Percentiles rank a stretch among this genome's conserved stretches.
phyloP scores from a whole-genome alignment of 1,284 basidiomycete genomes.

The Tilletia caries region DNA sequence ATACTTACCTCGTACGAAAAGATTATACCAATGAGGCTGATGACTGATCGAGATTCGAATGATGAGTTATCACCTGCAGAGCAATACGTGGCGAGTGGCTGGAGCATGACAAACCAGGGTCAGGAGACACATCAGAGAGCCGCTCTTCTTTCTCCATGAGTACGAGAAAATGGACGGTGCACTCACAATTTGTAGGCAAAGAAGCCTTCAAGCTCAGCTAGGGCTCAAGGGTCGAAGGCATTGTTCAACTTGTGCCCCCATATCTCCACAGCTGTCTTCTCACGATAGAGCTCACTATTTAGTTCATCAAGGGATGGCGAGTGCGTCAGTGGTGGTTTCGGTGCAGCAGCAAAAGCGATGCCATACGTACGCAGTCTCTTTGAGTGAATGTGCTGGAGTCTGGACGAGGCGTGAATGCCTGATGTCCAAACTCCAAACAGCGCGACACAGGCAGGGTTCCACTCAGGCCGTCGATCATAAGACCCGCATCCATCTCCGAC shows the following conservation, averaged over 20 bases:
- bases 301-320: not conserved
- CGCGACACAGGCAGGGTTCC: slow-evolving; percentile 17
- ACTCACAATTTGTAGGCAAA: slow-evolving; percentile 25
- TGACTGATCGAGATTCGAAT: no score
- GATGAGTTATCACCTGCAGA: slow-evolving; percentile 37
- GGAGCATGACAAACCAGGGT: no score
- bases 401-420: slow-evolving; percentile 20
- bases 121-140: no score
- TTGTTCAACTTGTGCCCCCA: slow-evolving; percentile 19
- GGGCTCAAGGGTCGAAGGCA: slow-evolving; percentile 12
- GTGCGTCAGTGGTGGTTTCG: not conserved
- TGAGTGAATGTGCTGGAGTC: slow-evolving; percentile 11
- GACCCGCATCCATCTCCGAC: slow-evolving; percentile 27
- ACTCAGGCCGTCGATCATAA: not conserved
- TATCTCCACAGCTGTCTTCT: not conserved
- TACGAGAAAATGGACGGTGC: no score
- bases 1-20: slow-evolving; percentile 24
- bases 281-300: not conserved
- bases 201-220: slow-evolving; percentile 23
- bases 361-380: slow-evolving; percentile 15
- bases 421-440: slow-evolving; percentile 15
- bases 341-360: no score
- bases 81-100: slow-evolving; percentile 31
- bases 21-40: slow-evolving; percentile 22
- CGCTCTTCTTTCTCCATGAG: no score